Evolutionary conservation across 2,329 filamentous ascomycete genomes (phyloP), one percentile per base, ranked within the genome.

Genomic region (Passalora sequoiae): DNA sequence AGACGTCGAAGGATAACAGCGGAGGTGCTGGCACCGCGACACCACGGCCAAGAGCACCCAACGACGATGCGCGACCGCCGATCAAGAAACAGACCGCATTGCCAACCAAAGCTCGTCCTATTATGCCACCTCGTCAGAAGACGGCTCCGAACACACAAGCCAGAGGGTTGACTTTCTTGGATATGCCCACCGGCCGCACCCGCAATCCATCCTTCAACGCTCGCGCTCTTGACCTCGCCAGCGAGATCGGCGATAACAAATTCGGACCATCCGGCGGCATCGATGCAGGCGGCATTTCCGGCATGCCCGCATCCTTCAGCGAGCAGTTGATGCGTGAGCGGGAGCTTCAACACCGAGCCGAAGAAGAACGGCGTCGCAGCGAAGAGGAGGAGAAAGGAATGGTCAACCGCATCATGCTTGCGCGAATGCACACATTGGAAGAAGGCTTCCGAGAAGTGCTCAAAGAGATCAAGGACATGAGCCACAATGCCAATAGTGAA

Each of bases 391-490:
- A 78, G 63, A 83, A 86, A 59, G 78, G 85, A 29, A 84, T 89
- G 76, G 81, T 84, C 60, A 77, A 83, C 54, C 78, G 87, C 43
- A 75, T 95, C 33, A 84, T 96, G 66, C 71, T 96, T 33, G 87
- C 88, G 6, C 75, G 88, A 24, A 96, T 96, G 88, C 92, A 92
- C 63, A 91, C 84, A 6, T 74, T 97, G 2, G 89, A 97, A 63
- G 88, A 94, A 66, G 84, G 89, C 10, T 91, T 97, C 63, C 77
- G 84, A 2, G 87, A 95, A 47, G 83, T 66, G 7, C 43, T 66
- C 21, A 61, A 55, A 40, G 63, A 64, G 48, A 62, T 66, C 29
- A 63, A 61, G 38, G 60, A 60, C 29, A 51, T 59, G 42, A 55
- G 47, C 19, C 50, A 53, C 31, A 49, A 47, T n/a, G 45, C 47